Base-by-base conservation (phyloP, 2,329 filamentous ascomycete species). In the Colletotrichum zoysiae region DNA sequence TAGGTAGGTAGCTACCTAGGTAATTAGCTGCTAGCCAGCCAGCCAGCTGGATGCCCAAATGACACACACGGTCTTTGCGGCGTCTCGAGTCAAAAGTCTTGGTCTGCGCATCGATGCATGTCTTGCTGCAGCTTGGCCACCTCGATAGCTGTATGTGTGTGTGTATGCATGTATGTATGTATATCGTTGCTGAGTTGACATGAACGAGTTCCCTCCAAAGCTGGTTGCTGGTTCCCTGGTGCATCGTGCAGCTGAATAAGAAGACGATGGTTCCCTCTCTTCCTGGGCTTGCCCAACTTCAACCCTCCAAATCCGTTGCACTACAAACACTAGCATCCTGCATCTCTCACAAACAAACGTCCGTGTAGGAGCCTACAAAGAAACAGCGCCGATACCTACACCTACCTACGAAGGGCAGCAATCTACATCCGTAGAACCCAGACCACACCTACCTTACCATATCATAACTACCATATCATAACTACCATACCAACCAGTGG, bases 111-210 rank as follows among this genome's bases (percentile, higher is more conserved):
- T 44, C 46, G 48, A 33, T 23, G 18, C 42, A 20, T 46, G 48
- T 69, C 53, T 51, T 30, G 7, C 20, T 64, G 55, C n/a, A 62
- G 59, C 46, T 62, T 62, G 61, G 33, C 50, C 26, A 42, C 38
- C 14, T 64, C 11, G 11, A n/a, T 35, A n/a, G 6, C 26, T 53
- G 50, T 9, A 38, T 38, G 35, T 38, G 11, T 12, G 12, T 1
- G 5, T 40, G 3, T 9, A 35, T 35, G 20, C 8, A 26, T 55
- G 51, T 50, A 46, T 42, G 44, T 38, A 46, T 44, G 53, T 48
- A 20, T 16, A 9, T 58, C 40, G 70, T 72, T 72, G 65, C 70
- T 44, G 59, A 58, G 70, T 64, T 48, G 59, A 26, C 35, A 11
- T 42, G 33, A 18, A 42, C 4, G 16, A 69, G 55, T 71, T 69